phyloP scores from a whole-genome alignment of 2,329 filamentous ascomycete species.

The Hypoxylon sp. region DNA sequence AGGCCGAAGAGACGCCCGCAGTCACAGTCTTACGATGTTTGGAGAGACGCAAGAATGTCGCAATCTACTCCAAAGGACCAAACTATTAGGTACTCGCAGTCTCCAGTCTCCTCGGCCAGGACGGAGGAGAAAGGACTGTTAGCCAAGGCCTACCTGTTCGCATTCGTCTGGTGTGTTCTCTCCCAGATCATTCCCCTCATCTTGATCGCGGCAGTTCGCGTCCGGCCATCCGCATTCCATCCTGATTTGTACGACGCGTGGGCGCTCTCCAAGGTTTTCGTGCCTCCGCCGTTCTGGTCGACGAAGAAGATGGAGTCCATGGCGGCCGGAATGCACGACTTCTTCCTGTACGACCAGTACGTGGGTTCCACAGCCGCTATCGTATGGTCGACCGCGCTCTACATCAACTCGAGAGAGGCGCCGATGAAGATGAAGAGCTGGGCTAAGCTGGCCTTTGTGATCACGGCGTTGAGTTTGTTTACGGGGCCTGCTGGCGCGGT shows the following conservation, averaged over 20 bases:
- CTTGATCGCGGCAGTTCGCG: constrained; percentile 11
- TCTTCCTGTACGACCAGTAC: constrained; percentile 33
- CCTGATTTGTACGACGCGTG: constrained; percentile 6
- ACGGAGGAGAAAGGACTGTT: constrained; percentile 13
- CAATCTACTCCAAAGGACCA: constrained; percentile 5
- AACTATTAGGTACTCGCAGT: constrained; percentile 5
- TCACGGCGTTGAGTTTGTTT: constrained; percentile 14
- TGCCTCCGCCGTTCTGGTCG: constrained; percentile 29
- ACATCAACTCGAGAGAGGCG: constrained; percentile 23
- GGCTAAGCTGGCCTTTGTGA: constrained; percentile 18
- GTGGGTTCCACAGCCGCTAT: constrained; percentile 30
- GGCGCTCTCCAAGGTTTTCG: constrained; percentile 26
- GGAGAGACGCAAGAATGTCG: background rate
- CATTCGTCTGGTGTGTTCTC: constrained; percentile 25
- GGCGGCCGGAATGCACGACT: constrained; percentile 30
- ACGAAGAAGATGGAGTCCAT: constrained; percentile 27
- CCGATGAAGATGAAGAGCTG: constrained; percentile 15
- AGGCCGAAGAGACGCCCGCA: background rate
- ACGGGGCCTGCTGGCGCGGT: constrained; percentile 29
- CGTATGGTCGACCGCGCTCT: constrained; percentile 26
- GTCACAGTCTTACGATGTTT: background rate
- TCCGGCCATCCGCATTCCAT: constrained; percentile 21
- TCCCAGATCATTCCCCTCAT: constrained; percentile 23
- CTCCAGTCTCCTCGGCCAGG: background rate
- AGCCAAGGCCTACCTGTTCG: constrained; percentile 25